These are phyloP conservation scores for Peronospora tabacina DNA, from an alignment of 352 stramenopile genomes.

Conservation along the genomic window DNA sequence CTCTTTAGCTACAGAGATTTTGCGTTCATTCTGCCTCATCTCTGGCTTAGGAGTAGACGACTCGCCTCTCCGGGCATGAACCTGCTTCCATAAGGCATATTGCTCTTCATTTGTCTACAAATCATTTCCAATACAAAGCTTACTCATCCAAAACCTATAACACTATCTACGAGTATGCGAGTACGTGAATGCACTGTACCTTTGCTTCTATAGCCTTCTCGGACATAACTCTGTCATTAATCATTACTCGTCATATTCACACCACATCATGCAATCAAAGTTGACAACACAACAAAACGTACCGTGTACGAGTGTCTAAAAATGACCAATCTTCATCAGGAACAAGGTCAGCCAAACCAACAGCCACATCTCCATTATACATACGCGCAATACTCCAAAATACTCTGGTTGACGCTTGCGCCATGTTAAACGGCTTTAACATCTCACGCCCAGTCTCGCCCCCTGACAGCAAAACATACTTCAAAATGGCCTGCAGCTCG, in stretches of 20 bases:
- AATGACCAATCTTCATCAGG: constrained; percentile 83
- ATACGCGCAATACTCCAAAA: constrained; percentile 82
- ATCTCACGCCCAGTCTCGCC: constrained; percentile 77
- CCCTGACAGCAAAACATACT: constrained; percentile 76
- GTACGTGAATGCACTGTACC: constrained; percentile 22
- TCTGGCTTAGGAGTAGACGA: constrained; percentile 4
- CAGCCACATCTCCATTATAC: constrained; percentile 66
- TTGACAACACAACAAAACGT: background rate
- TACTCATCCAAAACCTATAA: background rate
- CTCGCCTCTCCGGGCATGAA: background rate
- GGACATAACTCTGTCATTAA: constrained; percentile 40
- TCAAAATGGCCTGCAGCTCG: constrained; percentile 65
- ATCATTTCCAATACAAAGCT: background rate
- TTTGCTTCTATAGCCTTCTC: constrained; percentile 76
- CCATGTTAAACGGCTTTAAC: constrained; percentile 89
- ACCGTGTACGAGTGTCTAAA: constrained; percentile 65
- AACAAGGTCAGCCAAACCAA: constrained; percentile 52
- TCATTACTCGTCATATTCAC: constrained; percentile 5
- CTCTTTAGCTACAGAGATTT: constrained; percentile 11
- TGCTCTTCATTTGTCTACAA: constrained; percentile 58
- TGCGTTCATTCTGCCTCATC: background rate
- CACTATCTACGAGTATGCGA: background rate
- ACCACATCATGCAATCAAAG: background rate
- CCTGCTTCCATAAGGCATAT: constrained; percentile 61
- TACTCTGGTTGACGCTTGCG: constrained; percentile 69